phyloP scores from a whole-genome alignment of 129 eudicot species.

The Glebionis coronaria region DNA sequence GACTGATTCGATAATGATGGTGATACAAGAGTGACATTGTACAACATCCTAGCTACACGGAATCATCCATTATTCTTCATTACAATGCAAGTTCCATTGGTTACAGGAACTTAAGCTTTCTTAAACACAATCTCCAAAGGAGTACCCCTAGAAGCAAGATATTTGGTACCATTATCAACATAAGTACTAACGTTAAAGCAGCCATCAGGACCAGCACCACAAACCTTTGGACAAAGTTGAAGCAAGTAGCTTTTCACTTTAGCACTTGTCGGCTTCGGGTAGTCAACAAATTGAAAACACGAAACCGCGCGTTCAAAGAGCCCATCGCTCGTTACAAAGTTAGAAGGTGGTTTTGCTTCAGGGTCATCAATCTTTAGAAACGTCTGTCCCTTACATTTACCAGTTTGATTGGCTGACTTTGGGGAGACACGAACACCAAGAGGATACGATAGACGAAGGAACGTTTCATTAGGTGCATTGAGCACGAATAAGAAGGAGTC shows the following conservation, averaged over 20 bases:
- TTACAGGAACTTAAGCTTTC: neutral
- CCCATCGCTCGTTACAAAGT: conserved; percentile 15
- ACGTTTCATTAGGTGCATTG: neutral
- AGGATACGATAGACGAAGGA: conserved; percentile 1
- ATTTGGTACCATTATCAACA: neutral
- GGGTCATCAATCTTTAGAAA: neutral
- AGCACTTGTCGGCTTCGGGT: conserved; percentile 20
- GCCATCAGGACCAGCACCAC: conserved; percentile 25
- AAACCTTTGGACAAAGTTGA: conserved; percentile 16
- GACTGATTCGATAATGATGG: neutral
- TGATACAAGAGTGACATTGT: neutral
- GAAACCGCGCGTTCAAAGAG: neutral
- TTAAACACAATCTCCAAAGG: conserved; percentile 31
- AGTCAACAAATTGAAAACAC: conserved; percentile 18
- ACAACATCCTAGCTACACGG: neutral
- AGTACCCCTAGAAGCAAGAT: conserved; percentile 20
- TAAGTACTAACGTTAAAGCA: conserved; percentile 25
- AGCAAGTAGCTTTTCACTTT: conserved; percentile 28
- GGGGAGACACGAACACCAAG: conserved; percentile 10
- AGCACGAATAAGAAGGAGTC: neutral
- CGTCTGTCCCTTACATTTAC: neutral
- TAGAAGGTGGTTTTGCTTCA: conserved; percentile 16
- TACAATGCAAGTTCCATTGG: neutral
- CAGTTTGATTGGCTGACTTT: neutral
- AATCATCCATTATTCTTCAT: neutral